Conservation (phyloP, 352 stramenopile species). For the Bremia lactucae region DNA sequence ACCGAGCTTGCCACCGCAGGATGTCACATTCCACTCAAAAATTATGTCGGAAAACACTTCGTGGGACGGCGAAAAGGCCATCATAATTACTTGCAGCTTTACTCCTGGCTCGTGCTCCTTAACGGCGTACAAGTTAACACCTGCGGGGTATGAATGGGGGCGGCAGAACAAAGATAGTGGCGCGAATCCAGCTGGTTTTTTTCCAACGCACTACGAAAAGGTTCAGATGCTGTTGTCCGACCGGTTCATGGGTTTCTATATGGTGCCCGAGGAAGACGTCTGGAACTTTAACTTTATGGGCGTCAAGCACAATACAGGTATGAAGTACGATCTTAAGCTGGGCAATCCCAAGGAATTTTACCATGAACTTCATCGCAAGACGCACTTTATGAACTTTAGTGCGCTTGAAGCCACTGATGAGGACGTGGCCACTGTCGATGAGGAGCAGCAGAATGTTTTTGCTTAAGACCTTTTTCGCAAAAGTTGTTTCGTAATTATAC, state of each 20-base stretch:
- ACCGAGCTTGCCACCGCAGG: constrained; percentile 91
- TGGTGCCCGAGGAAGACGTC: constrained; percentile 96
- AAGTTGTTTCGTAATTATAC: too few relatives aligned
- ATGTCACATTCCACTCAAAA: constrained; percentile 94
- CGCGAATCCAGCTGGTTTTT: constrained; percentile 92
- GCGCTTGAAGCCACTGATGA: constrained; percentile 92
- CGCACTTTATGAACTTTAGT: constrained; percentile 99
- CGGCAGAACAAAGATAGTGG: constrained; percentile 94
- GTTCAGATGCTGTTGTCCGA: constrained; percentile 99
- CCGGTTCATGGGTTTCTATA: constrained; percentile 98
- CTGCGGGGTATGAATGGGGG: constrained; percentile 95
- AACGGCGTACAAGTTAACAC: constrained; percentile 98
- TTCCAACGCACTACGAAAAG: constrained; percentile 96
- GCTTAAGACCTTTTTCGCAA: too few relatives aligned
- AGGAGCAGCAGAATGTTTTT: constrained; percentile 87
- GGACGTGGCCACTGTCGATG: constrained; percentile 77
- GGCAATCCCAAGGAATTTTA: constrained; percentile 99
- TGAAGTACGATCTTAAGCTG: constrained; percentile 97
- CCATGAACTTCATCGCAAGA: constrained; percentile 96
- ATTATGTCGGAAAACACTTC: constrained; percentile 95
- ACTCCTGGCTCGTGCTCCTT: constrained; percentile 98
- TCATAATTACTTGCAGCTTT: constrained; percentile 98
- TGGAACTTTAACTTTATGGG: constrained; percentile 99
- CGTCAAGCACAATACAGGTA: constrained; percentile 94
- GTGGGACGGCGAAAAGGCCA: constrained; percentile 96